These are phyloP conservation scores for Cardiosporidium cionae DNA, from an alignment of 169 alveolate genomes.

Conservation along the genomic window DNA sequence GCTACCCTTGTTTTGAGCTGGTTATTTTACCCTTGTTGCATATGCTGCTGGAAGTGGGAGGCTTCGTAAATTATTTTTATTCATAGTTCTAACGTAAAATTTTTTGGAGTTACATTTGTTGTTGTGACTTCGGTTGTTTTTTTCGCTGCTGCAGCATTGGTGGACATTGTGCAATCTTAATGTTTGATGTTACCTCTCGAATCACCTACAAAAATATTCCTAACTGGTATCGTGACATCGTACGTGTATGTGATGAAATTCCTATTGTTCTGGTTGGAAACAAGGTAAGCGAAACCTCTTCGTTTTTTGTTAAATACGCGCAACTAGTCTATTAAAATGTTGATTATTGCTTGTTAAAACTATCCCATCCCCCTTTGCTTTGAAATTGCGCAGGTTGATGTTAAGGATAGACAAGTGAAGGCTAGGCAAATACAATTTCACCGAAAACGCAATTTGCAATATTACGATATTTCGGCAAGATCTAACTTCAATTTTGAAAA, in stretches of 20 bases:
- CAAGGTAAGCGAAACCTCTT: constrained; percentile 87
- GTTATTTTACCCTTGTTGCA: no score
- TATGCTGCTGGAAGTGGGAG: no score
- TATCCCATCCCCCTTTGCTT: no score
- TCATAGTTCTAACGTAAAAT: no score
- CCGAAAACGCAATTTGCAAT: constrained; percentile 93
- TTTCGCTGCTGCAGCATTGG: background rate
- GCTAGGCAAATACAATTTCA: constrained; percentile 96
- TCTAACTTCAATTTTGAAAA: constrained; percentile 96
- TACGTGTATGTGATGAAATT: constrained; percentile 97
- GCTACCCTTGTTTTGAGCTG: no score
- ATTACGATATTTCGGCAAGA: constrained; percentile 96
- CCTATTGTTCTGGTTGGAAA: constrained; percentile 98
- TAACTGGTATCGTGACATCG: constrained; percentile 98
- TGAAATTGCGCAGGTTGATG: constrained; percentile 42
- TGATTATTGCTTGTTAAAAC: no score
- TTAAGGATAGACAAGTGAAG: constrained; percentile 98
- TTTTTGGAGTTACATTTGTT: no score
- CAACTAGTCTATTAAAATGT: no score
- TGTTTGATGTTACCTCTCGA: constrained; percentile 99
- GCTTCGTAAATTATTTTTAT: no score
- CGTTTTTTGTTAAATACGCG: no score
- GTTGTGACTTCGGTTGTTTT: no score
- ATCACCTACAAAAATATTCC: constrained; percentile 98
- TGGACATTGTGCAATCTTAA: constrained; percentile 98